Conservation (phyloP, 345 rosid genomes). For the Eucalyptus marginata region DNA sequence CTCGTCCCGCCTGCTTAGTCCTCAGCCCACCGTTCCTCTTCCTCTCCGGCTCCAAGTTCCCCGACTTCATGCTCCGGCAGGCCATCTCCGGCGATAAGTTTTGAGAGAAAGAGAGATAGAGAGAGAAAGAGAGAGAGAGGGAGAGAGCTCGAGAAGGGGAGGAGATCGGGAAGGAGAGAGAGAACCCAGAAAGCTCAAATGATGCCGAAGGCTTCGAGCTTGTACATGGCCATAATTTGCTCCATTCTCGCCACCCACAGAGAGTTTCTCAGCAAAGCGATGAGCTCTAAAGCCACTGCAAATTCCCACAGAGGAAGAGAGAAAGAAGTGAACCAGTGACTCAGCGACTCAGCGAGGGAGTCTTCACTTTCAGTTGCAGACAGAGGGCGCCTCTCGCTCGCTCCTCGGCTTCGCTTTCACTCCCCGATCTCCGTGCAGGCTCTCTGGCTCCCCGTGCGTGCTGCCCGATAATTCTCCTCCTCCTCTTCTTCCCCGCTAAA, state of each 20-base stretch:
- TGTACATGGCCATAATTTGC: conserved; percentile 12
- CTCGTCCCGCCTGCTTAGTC: conserved; percentile 46
- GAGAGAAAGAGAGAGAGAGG: no score
- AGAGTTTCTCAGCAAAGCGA: neutral
- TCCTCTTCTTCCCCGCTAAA: neutral
- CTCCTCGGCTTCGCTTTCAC: neutral
- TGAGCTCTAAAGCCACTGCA: neutral
- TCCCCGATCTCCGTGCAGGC: neutral
- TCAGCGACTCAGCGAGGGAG: neutral
- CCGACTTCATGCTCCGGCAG: conserved; percentile 13
- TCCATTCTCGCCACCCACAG: neutral
- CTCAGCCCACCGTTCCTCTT: conserved; percentile 37
- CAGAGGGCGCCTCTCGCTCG: neutral
- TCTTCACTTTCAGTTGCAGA: neutral
- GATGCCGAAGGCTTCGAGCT: conserved; percentile 10
- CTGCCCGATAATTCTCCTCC: neutral
- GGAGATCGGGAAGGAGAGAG: neutral
- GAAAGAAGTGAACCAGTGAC: neutral
- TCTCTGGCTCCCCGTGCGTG: neutral
- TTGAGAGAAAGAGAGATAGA: neutral
- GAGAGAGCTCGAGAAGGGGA: neutral
- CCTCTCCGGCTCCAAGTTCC: conserved; percentile 39
- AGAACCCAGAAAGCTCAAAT: neutral
- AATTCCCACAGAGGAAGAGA: neutral
- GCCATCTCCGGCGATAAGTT: conserved; percentile 6